Evolutionary conservation across 2,329 filamentous ascomycete genomes (phyloP).

Genomic region (Aspergillus pseudoviridinutans): DNA sequence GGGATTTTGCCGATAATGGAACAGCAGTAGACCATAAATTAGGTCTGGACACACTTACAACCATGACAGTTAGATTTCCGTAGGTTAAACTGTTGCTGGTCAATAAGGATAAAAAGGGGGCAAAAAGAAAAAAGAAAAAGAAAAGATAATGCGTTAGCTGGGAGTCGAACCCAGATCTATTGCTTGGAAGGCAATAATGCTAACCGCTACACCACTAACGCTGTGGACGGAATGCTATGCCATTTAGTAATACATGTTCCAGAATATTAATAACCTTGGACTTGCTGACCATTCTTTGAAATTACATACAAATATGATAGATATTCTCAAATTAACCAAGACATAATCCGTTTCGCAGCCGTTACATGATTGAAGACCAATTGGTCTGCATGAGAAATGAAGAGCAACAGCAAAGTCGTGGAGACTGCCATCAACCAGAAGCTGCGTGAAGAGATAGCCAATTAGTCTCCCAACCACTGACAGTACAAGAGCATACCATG

Average conservation of each 20-base stretch:
- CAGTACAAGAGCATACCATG: not conserved
- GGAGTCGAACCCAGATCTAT: slow-evolving; percentile 4
- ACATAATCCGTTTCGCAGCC: not conserved
- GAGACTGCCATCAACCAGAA: not conserved
- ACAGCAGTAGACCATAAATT: too few relatives aligned
- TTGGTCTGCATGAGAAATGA: not conserved
- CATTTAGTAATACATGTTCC: too few relatives aligned
- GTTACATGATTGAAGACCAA: not conserved
- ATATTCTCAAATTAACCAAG: not conserved
- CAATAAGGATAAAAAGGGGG: not conserved
- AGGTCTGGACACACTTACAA: too few relatives aligned
- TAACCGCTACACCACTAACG: not conserved
- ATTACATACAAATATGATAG: not conserved
- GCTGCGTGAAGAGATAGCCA: not conserved
- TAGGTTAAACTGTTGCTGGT: not conserved
- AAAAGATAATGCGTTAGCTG: slow-evolving; percentile 1
- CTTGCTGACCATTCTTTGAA: too few relatives aligned
- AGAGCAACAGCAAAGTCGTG: not conserved
- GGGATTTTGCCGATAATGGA: too few relatives aligned
- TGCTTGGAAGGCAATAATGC: slow-evolving; percentile 3
- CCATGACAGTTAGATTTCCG: not conserved
- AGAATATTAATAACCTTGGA: too few relatives aligned
- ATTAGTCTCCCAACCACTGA: not conserved
- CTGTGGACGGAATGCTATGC: too few relatives aligned
- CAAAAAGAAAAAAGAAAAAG: not conserved